Evolutionary conservation across 179 eudicot genomes (phyloP), one percentile per base, ranked within the genome.

Genomic region (Beta lomatogona): DNA sequence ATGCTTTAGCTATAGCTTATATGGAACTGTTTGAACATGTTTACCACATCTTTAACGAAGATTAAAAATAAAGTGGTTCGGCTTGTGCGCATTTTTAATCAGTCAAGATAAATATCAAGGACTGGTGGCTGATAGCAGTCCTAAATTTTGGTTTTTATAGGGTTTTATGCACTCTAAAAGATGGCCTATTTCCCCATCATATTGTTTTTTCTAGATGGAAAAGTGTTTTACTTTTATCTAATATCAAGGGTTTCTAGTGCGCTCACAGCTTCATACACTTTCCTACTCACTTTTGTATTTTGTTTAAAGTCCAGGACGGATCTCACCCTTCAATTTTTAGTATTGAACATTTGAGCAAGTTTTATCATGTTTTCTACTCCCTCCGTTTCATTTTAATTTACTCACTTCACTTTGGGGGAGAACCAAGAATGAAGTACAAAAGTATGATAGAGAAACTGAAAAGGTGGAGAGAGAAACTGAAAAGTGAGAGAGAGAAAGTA

Each of bases 1-100:
- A 52, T 46, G 54, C 36, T 41, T 6, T 75, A 25, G 54, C 48
- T 60, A 28, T 71, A 45, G 31, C 12, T 46, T 25, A n/a, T 28
- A 25, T 46, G 46, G 58, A 81, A 68, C 69, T 53, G 31, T 69
- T 77, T 59, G 60, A 72, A n/a, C 15, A 44, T 41, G 28, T 61
- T 12, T 9, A n/a, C n/a, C n/a, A n/a, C n/a, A n/a, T n/a, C n/a
- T n/a, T n/a, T n/a, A n/a, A n/a, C n/a, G n/a, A n/a, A n/a, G n/a
- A n/a, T n/a, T n/a, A n/a, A n/a, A 57, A 9, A 64, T 68, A 31
- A n/a, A 66, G 10, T 14, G 68, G 36, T 64, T 59, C 6, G 9
- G 31, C 79, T 61, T 46, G 13, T n/a, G 64, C 22, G 21, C 28
- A 53, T 15, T 9, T 66, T 3, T 4, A 10, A 66, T 4, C 28